Evolutionary conservation across 352 stramenopile species (phyloP), one percentile per base, ranked within the genome.

Genomic region (Phytopythium delawarense): DNA sequence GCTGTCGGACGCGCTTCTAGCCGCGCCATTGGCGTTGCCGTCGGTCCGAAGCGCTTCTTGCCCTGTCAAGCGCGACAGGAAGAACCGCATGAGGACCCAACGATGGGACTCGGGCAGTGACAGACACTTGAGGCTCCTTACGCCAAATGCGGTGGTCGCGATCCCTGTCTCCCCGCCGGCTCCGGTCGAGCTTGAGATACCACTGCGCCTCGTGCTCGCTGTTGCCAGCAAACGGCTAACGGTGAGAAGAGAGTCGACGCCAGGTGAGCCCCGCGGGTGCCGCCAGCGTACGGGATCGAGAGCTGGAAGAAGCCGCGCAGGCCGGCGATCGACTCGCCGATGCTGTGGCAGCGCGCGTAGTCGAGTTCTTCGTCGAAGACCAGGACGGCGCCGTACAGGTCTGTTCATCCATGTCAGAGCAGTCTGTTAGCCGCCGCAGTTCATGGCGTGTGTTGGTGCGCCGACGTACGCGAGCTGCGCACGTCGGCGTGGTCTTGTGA

Each of bases 311-410:
- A 89, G 57, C 7, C 52, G 34, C 20, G 57, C 54, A 92, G 56
- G 9, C 2, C 75, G 7, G 57, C 51, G 5, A 78, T 78, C 11
- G 70, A 69, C 23, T 90, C 77, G 39, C 56, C 63, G 51, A 89
- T 75, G 64, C 80, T 92, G 32, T 75, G 71, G 34, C 83, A 92
- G 34, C 81, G 80, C 28, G 72, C 82, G 37, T 83, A 83, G 53
- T 88, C 75, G 32, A 89, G 52, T 50, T 76, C 64, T 34, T 88
- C 65, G 25, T 92, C 76, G 39, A 92, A 92, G 59, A 78, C 89
- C 60, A 90, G 75, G 9, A 87, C 71, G 15, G 77, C 59, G 5
- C 79, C 83, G 59, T 81, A 92, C 34, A 90, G 28, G 54, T 84
- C 80, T 92, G 50, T 15, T 20, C 46, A 35, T 42, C 18, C 30